phyloP scores from a whole-genome alignment of 176 grass and related monocot genomes.

The Tillandsia fasciculata region DNA sequence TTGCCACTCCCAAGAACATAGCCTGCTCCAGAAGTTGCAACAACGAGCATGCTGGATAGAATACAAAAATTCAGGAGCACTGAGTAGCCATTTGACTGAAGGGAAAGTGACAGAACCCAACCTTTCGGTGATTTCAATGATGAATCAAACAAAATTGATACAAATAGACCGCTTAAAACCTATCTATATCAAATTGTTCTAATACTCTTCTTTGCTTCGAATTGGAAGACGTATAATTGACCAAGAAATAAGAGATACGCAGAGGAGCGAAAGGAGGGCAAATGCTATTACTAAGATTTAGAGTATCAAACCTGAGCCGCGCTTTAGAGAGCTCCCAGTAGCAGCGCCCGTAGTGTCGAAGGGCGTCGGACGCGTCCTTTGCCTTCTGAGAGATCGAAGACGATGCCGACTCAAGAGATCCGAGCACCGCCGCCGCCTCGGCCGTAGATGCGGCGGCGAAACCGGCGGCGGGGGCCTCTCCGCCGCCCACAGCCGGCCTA shows the following conservation, averaged over 20 bases:
- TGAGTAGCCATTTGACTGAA: no score
- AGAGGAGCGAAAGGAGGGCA: not conserved
- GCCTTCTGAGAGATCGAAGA: conserved; percentile 16
- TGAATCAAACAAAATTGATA: no score
- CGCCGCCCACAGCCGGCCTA: not conserved
- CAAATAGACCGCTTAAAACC: no score
- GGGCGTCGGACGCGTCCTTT: conserved; percentile 18
- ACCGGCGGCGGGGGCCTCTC: conserved; percentile 3
- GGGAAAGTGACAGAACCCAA: no score
- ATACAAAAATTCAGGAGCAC: not conserved
- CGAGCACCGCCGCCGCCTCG: conserved; percentile 20
- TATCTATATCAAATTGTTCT: no score
- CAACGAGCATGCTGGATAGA: conserved; percentile 72
- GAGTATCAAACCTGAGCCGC: conserved; percentile 57
- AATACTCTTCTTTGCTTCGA: no score
- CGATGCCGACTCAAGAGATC: conserved; percentile 27
- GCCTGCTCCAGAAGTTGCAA: conserved; percentile 91
- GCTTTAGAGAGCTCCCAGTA: conserved; percentile 95
- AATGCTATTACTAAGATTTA: not conserved
- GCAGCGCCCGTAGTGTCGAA: conserved; percentile 58
- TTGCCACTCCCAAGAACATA: conserved; percentile 86
- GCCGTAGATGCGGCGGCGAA: conserved; percentile 14
- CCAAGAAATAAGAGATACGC: no score
- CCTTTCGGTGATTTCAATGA: no score
- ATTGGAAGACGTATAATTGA: no score